Conservation (phyloP, 1,139 yeast species). For the Taphrina populina region DNA sequence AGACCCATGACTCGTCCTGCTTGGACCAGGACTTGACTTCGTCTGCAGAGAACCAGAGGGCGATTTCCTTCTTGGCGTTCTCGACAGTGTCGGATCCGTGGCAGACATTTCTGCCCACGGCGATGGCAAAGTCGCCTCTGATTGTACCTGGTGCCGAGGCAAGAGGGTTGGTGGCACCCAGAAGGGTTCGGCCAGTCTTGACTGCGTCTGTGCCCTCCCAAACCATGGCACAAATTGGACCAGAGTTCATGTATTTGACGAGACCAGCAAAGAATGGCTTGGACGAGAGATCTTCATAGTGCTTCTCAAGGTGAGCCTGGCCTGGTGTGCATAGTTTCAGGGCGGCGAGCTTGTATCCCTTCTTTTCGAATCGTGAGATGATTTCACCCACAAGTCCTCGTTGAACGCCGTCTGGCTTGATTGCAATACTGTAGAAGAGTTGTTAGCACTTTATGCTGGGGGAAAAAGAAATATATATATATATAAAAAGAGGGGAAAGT, state of each 20-base stretch:
- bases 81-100: slow-evolving; percentile 99
- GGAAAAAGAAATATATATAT: too few species aligned
- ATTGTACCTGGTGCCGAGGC: slow-evolving; percentile 98
- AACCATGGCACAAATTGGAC: slow-evolving; percentile 98
- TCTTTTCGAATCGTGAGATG: slow-evolving; percentile 87
- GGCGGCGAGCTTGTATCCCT: slow-evolving; percentile 82
- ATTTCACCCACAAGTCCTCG: slow-evolving; percentile 81
- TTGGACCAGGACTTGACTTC: slow-evolving; percentile 70
- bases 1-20: slow-evolving; percentile 32
- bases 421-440: slow-evolving; percentile 61
- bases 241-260: slow-evolving; percentile 94
- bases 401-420: slow-evolving; percentile 99
- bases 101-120: slow-evolving; percentile 98
- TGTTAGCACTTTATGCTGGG: too few species aligned
- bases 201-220: slow-evolving; percentile 99
- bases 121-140: slow-evolving; percentile 85
- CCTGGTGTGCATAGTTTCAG: slow-evolving; percentile 88
- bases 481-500: too few species aligned
- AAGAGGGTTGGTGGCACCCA: slow-evolving; percentile 99
- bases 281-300: slow-evolving; percentile 49
- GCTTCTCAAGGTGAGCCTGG: slow-evolving; percentile 83
- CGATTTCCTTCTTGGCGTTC: slow-evolving; percentile 93
- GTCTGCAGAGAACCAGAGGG: slow-evolving; percentile 96
- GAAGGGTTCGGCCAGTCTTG: slow-evolving; percentile 92
- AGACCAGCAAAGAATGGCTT: slow-evolving; percentile 50